These are phyloP conservation scores for Epichloe elymi DNA, from an alignment of 2,329 filamentous ascomycete genomes.

Conservation along the genomic window DNA sequence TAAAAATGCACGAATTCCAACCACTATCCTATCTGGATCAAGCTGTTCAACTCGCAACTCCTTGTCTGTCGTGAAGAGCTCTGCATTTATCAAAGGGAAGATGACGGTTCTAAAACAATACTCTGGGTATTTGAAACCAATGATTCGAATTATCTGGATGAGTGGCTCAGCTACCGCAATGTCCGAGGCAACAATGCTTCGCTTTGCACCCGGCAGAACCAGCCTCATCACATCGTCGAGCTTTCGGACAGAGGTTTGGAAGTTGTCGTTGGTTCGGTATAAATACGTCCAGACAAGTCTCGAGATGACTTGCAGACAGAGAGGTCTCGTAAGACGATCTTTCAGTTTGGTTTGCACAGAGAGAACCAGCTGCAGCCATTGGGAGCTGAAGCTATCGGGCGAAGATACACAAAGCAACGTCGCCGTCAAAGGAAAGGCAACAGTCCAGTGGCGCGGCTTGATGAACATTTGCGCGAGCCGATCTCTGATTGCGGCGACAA, in stretches of 20 bases:
- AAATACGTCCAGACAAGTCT: constrained; percentile 90
- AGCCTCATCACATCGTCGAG: constrained; percentile 82
- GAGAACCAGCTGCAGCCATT: constrained; percentile 75
- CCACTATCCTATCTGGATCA: constrained; percentile 93
- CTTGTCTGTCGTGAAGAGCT: constrained; percentile 63
- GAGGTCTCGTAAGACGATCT: constrained; percentile 63
- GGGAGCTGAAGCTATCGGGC: constrained; percentile 66
- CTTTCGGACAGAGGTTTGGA: constrained; percentile 57
- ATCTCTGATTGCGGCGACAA: constrained; percentile 65
- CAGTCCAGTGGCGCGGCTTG: constrained; percentile 85
- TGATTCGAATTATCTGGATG: constrained; percentile 86
- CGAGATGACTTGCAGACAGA: constrained; percentile 80
- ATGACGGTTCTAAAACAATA: constrained; percentile 86
- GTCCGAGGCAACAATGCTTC: constrained; percentile 71
- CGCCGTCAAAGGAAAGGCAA: constrained; percentile 77
- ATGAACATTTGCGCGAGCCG: constrained; percentile 72
- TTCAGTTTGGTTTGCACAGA: constrained; percentile 71
- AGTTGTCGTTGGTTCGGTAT: constrained; percentile 65
- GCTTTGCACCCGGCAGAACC: constrained; percentile 68
- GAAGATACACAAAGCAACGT: constrained; percentile 81
- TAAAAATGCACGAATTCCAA: constrained; percentile 87
- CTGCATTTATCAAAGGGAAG: constrained; percentile 90
- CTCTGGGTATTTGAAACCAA: constrained; percentile 87
- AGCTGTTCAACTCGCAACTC: constrained; percentile 82
- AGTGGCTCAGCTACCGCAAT: constrained; percentile 74